Base-by-base conservation (phyloP, 2,329 filamentous ascomycete species). In the Aspergillus brasiliensis region DNA sequence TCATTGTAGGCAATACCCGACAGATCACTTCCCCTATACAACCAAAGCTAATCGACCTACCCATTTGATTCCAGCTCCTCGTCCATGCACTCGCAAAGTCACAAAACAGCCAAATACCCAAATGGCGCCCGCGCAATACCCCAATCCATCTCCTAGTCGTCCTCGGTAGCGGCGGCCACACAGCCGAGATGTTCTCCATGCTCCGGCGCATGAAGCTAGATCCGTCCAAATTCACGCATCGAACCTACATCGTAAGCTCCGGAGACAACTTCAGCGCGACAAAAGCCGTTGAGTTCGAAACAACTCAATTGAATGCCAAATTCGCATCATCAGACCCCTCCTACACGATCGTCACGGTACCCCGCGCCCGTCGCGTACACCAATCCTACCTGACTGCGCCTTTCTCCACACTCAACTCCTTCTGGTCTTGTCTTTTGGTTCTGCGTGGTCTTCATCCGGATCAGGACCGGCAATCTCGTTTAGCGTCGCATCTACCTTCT, bases 121-220 rank as follows among this genome's bases (percentile, higher is more conserved):
- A 69, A 69, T 67, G 67, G 61, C 73, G 73, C 49, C 60, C 62
- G 21, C 69, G 57, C 51, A 60, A 67, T 53, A 61, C 62, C 3
- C 78, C 80, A 25, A 81, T 82, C 6, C 87, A 93, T 74, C 81
- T 92, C 56, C 81, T 96, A 31, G 85, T 96, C 64, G 88, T 98
- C 25, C 88, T 98, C 23, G 95, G 95, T 55, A 96, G 91, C 2
- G 95, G 95, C 31, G 95, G 95, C 0, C 95, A 99, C 77, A 97
- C 95, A 0, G 88, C 92, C 51, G 95, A 99, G 77, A 96, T 99
- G 90, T 83, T 97, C 63, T 87, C 89, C 70, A 90, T 97, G 80
- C 86, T 99, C 82, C 66, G 84, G 83, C 65, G 85, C 84, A 70
- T 81, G 80, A 59, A 77, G 77, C 40, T 82, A 42, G 69, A 77